A percentile compares a stretch with the other conserved stretches of the same genome.
Evolutionary conservation across 2,329 filamentous ascomycete species (phyloP).

Genomic region (Microthyrium microscopicum): DNA sequence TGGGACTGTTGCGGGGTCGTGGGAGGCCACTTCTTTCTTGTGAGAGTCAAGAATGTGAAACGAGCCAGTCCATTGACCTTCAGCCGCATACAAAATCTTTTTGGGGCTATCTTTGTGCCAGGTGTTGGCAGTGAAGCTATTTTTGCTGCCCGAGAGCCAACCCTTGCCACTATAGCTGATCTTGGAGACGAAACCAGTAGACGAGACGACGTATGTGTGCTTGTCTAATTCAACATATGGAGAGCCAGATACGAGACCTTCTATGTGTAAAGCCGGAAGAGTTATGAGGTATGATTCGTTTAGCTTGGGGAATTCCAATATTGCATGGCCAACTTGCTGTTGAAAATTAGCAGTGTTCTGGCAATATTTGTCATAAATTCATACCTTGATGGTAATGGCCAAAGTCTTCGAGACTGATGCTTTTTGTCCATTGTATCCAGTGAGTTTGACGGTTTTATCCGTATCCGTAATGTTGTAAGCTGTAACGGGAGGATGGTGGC

Average conservation of each 20-base stretch:
- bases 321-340: slow-evolving; percentile 69
- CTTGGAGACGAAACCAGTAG: slow-evolving; percentile 70
- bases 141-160: slow-evolving; percentile 93
- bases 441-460: slow-evolving; percentile 56
- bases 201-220: slow-evolving; percentile 70
- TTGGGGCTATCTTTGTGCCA: slow-evolving; percentile 54
- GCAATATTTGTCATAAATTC: slow-evolving; percentile 1
- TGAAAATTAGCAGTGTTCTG: background rate
- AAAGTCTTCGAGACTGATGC: slow-evolving; percentile 65
- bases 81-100: slow-evolving; percentile 60
- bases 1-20: slow-evolving; percentile 29
- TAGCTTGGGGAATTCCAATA: slow-evolving; percentile 53
- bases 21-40: slow-evolving; percentile 26
- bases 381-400: slow-evolving; percentile 72
- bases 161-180: slow-evolving; percentile 89
- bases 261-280: slow-evolving; percentile 79
- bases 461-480: slow-evolving; percentile 86
- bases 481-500: slow-evolving; percentile 85
- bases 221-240: slow-evolving; percentile 87
- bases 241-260: slow-evolving; percentile 70
- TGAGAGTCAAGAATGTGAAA: slow-evolving; percentile 62
- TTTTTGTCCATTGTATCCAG: slow-evolving; percentile 92
- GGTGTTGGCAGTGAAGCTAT: slow-evolving; percentile 62
- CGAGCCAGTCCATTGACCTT: slow-evolving; percentile 77
- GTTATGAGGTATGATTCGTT: slow-evolving; percentile 77